Evolutionary conservation across 2,329 filamentous ascomycete species (phyloP).

Genomic region (Anisogramma anomala): DNA sequence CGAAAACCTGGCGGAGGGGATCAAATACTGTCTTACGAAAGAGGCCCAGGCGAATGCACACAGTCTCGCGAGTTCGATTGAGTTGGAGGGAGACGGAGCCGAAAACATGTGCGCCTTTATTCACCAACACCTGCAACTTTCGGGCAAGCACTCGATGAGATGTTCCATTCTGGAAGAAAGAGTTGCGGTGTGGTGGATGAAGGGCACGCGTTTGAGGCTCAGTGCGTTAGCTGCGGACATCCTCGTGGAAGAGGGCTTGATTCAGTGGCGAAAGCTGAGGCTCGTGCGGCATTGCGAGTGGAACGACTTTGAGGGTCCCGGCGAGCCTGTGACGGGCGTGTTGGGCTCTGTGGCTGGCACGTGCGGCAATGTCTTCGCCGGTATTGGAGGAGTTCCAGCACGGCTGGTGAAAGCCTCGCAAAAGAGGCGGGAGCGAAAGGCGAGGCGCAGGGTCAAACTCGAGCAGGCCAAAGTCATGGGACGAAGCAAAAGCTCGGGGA

Average conservation of each 20-base stretch:
- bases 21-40: constrained; percentile 52
- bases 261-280: constrained; percentile 52
- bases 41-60: constrained; percentile 46
- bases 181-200: constrained; percentile 55
- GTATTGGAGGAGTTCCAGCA: constrained; percentile 52
- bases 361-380: constrained; percentile 47
- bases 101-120: constrained; percentile 58
- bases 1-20: constrained; percentile 58
- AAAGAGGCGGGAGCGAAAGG: constrained; percentile 36
- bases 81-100: constrained; percentile 54
- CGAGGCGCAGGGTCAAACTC: constrained; percentile 19
- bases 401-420: constrained; percentile 47
- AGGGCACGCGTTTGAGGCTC: constrained; percentile 47
- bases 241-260: constrained; percentile 46
- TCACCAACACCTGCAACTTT: constrained; percentile 46
- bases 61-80: constrained; percentile 50
- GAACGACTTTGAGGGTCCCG: constrained; percentile 67
- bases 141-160: constrained; percentile 43
- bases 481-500: constrained; percentile 15
- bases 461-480: neutral
- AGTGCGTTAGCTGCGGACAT: constrained; percentile 55
- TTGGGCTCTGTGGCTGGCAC: constrained; percentile 50
- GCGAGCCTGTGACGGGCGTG: constrained; percentile 58
- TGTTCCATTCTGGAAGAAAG: constrained; percentile 54
- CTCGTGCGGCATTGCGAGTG: constrained; percentile 58